Conservation (phyloP, 2,329 filamentous ascomycete species). For the Arachnopeziza araneosa region DNA sequence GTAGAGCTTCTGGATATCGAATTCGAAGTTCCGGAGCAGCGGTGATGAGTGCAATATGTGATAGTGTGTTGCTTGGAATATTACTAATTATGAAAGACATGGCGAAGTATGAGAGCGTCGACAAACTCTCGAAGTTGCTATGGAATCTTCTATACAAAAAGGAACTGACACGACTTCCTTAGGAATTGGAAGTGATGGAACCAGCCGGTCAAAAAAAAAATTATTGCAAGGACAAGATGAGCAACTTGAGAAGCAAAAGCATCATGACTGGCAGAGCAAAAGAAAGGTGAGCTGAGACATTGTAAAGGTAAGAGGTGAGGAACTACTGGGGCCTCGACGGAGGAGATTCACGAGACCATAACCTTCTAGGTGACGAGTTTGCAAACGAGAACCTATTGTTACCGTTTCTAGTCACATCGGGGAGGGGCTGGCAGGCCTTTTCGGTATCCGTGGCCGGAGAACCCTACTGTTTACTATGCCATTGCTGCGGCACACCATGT, state of each 20-base stretch:
- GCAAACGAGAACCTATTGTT: not conserved
- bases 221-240: constrained; percentile 10
- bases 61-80: constrained; percentile 10
- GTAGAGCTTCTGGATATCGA: constrained; percentile 16
- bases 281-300: not conserved
- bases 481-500: not conserved
- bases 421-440: not conserved
- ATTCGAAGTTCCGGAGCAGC: constrained; percentile 20
- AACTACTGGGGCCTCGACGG: not conserved
- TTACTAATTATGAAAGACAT: constrained; percentile 4
- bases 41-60: constrained; percentile 20
- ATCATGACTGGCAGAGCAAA: constrained; percentile 23
- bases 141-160: constrained; percentile 13
- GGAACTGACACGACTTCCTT: constrained; percentile 13
- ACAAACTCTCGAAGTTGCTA: constrained; percentile 11
- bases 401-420: not conserved
- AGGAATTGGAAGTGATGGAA: constrained; percentile 17
- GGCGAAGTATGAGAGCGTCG: constrained; percentile 1
- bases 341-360: not conserved
- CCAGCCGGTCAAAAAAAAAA: constrained; percentile 4
- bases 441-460: not conserved
- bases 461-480: not conserved
- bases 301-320: not conserved
- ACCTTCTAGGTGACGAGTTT: not conserved
- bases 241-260: constrained; percentile 7